Evolutionary conservation across 2,329 filamentous ascomycete genomes (phyloP), one percentile per base, ranked within the genome.

Genomic region (Neonectria coccinea): DNA sequence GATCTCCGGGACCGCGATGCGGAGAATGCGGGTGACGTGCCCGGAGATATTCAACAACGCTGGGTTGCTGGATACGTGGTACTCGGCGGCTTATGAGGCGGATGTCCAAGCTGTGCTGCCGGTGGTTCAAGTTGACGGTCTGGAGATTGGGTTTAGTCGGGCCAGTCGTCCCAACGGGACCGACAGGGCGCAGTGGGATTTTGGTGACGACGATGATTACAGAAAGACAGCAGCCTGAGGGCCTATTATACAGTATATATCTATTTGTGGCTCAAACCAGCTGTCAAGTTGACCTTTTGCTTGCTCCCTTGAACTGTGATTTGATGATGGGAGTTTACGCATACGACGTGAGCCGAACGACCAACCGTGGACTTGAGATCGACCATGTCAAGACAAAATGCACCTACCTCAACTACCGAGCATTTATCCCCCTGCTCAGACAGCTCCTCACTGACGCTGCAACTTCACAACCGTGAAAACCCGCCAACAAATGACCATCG

Each of bases 1-100:
- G 50, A 88, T 91, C 41, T 88, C 88, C 0, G 86, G 85, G 50
- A 83, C 85, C 2, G 88, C 87, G 8, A 74, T 91, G 67, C 82
- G 81, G 61, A 82, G 82, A 29, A 65, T 74, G 69, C 64, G 36
- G 57, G 12, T 47, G 68, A 66, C 20, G 47, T 63, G 42, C 60
- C 63, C 63, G 3, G 66, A 64, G 20, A 33, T 67, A 9, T 64
- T 67, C 39, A 25, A 27, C 20, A 41, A 64, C 16, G 8, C 31
- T 16, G 9, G 33, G 6, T 36, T 66, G 6, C 12, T 68, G 42
- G 66, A 68, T 48, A 27, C 55, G 1, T 68, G 66, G 66, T 66
- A 63, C 55, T 60, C 66, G 47, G 57, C 52, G n/a, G 59, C 45
- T 5, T 68, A 68, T 45, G 57, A 58, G 27, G 52, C 47, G 1